Base-by-base conservation (phyloP, 345 rosid species). In the Trapa bicornis region DNA sequence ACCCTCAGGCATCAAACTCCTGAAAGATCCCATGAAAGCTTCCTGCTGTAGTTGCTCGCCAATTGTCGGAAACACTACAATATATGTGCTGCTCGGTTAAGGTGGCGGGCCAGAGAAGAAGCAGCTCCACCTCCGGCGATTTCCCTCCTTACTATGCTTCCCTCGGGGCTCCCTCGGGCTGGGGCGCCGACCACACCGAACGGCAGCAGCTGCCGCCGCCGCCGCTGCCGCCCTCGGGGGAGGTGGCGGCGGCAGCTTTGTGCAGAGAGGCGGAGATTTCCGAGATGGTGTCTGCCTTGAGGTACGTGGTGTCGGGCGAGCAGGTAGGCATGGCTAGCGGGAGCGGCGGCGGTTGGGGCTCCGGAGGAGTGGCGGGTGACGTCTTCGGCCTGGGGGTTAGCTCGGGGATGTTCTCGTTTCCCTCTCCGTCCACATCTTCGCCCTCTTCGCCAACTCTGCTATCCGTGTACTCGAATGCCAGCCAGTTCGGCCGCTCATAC, bases 41-140 rank as follows among this genome's bases (percentile, higher is more conserved):
- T 41, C 43, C 43, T 8, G 43, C 43, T 13, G 48, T 11, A 11
- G 48, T 4, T 45, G 12, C 48, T 45, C 48, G 48, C 11, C 48
- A 45, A 4, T 45, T 45, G 12, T 45, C 48, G 11, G 48, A 45
- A 2, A 7, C 48, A 13, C 8, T 45, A 2, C 48, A 45, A 35
- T 61, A 35, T 61, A 71, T 76, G 75, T 79, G 75, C 70, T 58
- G 75, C 70, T 54, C 71, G 3, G 39, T 65, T 45, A 79, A 76
- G 80, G 82, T 79, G 80, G 82, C 80, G 80, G 74, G 67, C 71
- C 76, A 64, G 56, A 52, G 65, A 72, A 71, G 74, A 32, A 36
- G 41, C 12, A 61, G 60, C n/a, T 37, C 70, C 50, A 60, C 68
- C 65, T 70, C 56, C 47, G 65, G 56, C 29, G 74, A 47, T 11